Evolutionary conservation across 2,329 filamentous ascomycete genomes (phyloP), one percentile per base, ranked within the genome.

Genomic region (Diaporthe caulivora): DNA sequence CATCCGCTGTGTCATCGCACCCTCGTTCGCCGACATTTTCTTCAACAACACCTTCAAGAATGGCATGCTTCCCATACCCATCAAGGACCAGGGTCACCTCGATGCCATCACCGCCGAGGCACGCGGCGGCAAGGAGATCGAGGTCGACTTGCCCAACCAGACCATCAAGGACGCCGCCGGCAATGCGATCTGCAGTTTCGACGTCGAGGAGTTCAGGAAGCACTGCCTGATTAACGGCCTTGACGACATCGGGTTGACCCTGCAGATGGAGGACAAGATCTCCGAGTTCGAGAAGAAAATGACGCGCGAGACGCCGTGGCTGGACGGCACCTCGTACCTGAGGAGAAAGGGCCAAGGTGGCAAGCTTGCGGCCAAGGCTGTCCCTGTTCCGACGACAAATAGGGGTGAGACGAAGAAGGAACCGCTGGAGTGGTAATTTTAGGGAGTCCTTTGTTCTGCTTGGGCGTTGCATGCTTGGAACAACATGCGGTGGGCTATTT

Each of bases 31-130:
- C 73, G 95, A 97, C 81, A 99, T 99, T 83, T 98, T 98, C 91
- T 97, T 96, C 91, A 98, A 98, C 91, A 99, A 99, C 88, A 97
- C 94, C n/a, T 98, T 98, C 90, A 98, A 99, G 90, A 99, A 99
- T 87, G 96, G 96, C 86, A 98, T 98, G 97, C 87, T 98, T 76
- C 95, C 96, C 62, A 91, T 98, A 75, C 85, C 88, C 74, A 93
- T 98, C 80, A 86, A 88, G 42, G 91, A 96, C 82, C 84, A 91
- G 77, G 86, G 84, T 1, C 87, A 90, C 42, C 86, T 98, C 5
- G 88, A 93, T 55, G 88, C 87, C 75, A 92, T 98, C 76, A 92
- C 93, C 49, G 90, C 87, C 34, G 94, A 97, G 83, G 95, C 95
- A 44, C 88, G 88, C 49, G 93, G 94, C 4, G 95, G 95, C 72